Conservation (phyloP, 177 flowering plant species). For the Vitis hybrid region DNA sequence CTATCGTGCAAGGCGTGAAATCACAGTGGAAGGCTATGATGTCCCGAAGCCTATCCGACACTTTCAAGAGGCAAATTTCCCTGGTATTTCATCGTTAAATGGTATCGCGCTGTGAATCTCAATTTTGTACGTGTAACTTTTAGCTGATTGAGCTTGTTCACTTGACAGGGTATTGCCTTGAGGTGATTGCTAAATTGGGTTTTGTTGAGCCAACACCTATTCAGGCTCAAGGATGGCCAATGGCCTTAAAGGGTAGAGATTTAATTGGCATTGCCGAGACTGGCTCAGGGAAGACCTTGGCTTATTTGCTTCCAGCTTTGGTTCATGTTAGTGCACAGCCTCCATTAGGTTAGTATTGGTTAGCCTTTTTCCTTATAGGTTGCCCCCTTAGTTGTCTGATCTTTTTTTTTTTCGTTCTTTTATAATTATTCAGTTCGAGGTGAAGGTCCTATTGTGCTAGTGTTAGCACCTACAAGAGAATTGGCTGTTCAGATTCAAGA, state of each 20-base stretch:
- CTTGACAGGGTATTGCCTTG: conserved; percentile 68
- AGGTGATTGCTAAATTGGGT: conserved; percentile 73
- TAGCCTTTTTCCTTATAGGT: not conserved
- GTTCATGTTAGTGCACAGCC: conserved; percentile 98
- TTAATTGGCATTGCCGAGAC: conserved; percentile 98
- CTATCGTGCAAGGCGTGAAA: conserved; percentile 67
- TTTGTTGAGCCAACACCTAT: conserved; percentile 96
- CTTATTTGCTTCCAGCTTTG: conserved; percentile 87
- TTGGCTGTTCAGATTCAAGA: conserved; percentile 96
- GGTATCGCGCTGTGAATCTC: not conserved
- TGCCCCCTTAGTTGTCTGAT: not conserved
- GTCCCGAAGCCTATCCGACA: conserved; percentile 75
- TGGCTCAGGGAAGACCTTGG: conserved; percentile 96
- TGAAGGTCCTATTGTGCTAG: conserved; percentile 88
- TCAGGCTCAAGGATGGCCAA: conserved; percentile 99
- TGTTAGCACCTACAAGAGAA: conserved; percentile 95
- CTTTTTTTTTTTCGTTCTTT: not conserved
- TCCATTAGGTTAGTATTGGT: conserved; percentile 56
- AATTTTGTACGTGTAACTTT: not conserved
- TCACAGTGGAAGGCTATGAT: conserved; percentile 83
- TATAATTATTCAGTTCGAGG: conserved; percentile 50
- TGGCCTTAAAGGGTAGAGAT: conserved; percentile 98
- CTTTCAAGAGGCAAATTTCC: conserved; percentile 82
- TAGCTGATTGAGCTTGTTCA: conserved; percentile 14
- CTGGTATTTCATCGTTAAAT: conserved; percentile 48